Conservation (phyloP, 768 basidiomycete genomes). For the Leucosporidium creatinivorum region DNA sequence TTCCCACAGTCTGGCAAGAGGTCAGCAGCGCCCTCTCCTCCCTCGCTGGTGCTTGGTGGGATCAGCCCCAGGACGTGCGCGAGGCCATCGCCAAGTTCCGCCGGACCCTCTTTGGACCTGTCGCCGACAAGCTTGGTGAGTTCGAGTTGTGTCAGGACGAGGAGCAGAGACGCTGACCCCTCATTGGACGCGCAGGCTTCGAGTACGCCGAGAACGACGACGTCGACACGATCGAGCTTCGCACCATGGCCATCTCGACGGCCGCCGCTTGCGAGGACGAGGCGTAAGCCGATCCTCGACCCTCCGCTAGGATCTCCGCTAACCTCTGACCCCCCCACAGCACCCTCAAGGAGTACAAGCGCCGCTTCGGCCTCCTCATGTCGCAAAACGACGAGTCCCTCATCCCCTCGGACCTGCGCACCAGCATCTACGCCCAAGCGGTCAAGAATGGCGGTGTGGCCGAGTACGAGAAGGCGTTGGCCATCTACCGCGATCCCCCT, state of each 20-base stretch:
- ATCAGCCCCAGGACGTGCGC: conserved; percentile 53
- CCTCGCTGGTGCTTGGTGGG: conserved; percentile 73
- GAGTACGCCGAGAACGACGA: conserved; percentile 62
- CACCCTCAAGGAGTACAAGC: conserved; percentile 61
- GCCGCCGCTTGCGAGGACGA: conserved; percentile 47
- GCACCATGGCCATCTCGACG: conserved; percentile 62
- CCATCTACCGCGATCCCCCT: conserved; percentile 60
- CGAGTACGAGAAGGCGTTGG: conserved; percentile 60
- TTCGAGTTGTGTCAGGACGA: too few relatives aligned
- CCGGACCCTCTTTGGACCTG: conserved; percentile 52
- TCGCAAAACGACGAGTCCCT: conserved; percentile 64
- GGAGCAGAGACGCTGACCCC: too few relatives aligned
- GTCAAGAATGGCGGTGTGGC: conserved; percentile 63
- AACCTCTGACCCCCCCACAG: conserved; percentile 43
- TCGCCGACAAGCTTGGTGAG: conserved; percentile 64
- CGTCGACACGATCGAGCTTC: conserved; percentile 60
- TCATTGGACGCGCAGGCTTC: conserved; percentile 43
- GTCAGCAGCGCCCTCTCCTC: conserved; percentile 54
- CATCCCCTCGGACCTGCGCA: conserved; percentile 73
- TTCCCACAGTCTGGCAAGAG: conserved; percentile 46
- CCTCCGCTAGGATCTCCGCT: conserved; percentile 37
- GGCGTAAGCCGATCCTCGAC: conserved; percentile 6
- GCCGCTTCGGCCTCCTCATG: conserved; percentile 63
- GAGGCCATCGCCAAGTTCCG: conserved; percentile 45
- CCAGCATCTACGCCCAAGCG: conserved; percentile 47